These are phyloP conservation scores for Mycoemilia scoparia DNA, from an alignment of 192 early-diverging fungal species.

Conservation along the genomic window DNA sequence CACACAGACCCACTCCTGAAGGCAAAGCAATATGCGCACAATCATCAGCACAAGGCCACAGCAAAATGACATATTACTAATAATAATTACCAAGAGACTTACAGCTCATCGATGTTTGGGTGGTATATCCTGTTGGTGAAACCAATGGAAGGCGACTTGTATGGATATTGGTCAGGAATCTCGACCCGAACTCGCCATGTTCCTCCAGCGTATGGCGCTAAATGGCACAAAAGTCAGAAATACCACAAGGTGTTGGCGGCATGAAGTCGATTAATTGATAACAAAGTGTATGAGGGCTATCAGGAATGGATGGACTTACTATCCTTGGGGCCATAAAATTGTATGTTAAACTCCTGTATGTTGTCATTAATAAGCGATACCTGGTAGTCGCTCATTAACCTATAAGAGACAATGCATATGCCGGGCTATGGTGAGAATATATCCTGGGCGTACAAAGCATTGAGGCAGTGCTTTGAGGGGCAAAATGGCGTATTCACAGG, in stretches of 20 bases:
- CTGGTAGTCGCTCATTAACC: constrained; percentile 98
- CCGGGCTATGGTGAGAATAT: constrained; percentile 2
- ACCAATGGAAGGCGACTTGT: constrained; percentile 96
- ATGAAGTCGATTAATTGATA: background rate
- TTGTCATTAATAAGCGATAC: constrained; percentile 96
- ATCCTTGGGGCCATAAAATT: constrained; percentile 82
- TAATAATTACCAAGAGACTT: constrained; percentile 34
- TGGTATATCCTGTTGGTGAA: constrained; percentile 99
- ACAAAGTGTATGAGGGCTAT: background rate
- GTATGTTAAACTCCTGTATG: constrained; percentile 97
- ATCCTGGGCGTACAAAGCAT: background rate
- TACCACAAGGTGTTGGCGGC: background rate
- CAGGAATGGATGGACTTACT: constrained; percentile 61
- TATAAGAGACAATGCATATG: constrained; percentile 13
- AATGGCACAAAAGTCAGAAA: background rate
- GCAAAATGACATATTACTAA: no score
- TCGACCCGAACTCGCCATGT: constrained; percentile 98
- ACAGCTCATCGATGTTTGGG: constrained; percentile 98
- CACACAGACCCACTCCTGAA: constrained; percentile 98
- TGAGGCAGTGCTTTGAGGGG: background rate
- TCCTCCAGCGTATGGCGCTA: constrained; percentile 86
- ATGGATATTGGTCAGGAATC: constrained; percentile 97
- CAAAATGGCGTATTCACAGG: background rate
- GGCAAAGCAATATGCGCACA: constrained; percentile 33
- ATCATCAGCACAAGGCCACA: no score